Base-by-base conservation (phyloP, 2,329 filamentous ascomycete species). In the Aspergillus pseudonomiae region DNA sequence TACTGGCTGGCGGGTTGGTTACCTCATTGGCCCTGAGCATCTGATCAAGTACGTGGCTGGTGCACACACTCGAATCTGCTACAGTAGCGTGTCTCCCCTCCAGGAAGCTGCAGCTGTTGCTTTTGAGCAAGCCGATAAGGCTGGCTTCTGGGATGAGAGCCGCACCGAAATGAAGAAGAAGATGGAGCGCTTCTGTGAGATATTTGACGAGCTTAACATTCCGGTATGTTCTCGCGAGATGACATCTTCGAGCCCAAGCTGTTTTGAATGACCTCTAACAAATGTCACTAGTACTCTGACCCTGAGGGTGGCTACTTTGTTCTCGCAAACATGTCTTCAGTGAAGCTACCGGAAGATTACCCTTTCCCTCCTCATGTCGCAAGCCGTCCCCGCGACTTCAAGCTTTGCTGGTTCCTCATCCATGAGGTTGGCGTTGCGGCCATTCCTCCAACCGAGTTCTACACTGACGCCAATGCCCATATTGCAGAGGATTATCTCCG, bases 301-400 rank as follows among this genome's bases (percentile, higher is more conserved):
- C 95, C 95, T 5, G 94, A 99, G 78, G 95, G 95, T 59, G 95
- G 95, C 24, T 99, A 99, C 83, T 99, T 99, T 75, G 92, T 99
- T 45, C 87, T 99, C 59, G 95, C 92, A 67, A 99, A 99, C 81
- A 89, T 98, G 84, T 84, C 87, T 62, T 94, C 94, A 75, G 92
- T 99, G 62, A 88, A 91, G 75, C 77, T 99, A 6, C 95, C 95
- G 0, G 85, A 85, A 5, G 89, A 89, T 75, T 99, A 98, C 77
- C 86, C 90, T 0, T 98, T 98, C 83, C 95, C 95, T 32, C 84
- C 89, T 1, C 93, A 97, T 75, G 94, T 99, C 41, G 92, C 91
- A 16, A 89, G 85, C 73, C 87, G 95, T 1, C 93, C 95, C 28
- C 85, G 95, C 34, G 95, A 99, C 77, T 99, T 98, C 81, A 92